Base-by-base conservation (phyloP, 345 rosid species). In the Jatropha curcas region DNA sequence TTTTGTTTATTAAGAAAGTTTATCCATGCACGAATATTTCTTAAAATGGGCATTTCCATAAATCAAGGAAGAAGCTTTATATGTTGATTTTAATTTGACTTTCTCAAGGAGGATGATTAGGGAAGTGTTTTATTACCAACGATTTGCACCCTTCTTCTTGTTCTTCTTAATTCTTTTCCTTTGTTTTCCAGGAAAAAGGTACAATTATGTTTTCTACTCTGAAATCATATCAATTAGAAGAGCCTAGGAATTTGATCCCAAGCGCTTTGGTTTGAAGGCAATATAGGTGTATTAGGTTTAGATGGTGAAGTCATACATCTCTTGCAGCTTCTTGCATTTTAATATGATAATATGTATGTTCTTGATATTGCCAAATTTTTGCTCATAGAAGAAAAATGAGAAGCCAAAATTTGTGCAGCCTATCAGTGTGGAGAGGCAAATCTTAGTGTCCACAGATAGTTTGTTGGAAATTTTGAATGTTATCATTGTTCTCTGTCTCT, bases 321-420 rank as follows among this genome's bases (percentile, higher is more conserved):
- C 20, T n/a, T 22, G 43, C 19, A 37, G 17, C 28, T 22, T 62
- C 13, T 37, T 62, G 5, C 9, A 37, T 60, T 17, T n/a, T 66
- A 59, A 46, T 43, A 28, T 67, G 67, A 65, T 76, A 61, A 68
- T 37, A 16, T 71, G 71, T 60, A n/a, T 62, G 24, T 74, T 67
- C 7, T 28, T 68, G 53, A 37, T 57, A 72, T 80, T 68, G 64
- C 25, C 1, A 43, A 25, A 25, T 22, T 10, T 1, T 41, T 41
- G 45, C 45, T 41, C 13, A 41, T 41, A 13, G 11, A 41, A 41
- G 11, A 41, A 41, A 41, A 39, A 39, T n/a, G n/a, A n/a, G n/a
- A n/a, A n/a, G n/a, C n/a, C n/a, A n/a, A n/a, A n/a, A 20, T 39
- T 39, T 24, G 48, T 7, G 24, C 27, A 62, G 1, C 17, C 2